Percentiles rank a stretch among this genome's conserved stretches.
Conservation (phyloP, 1,139 yeast species). For the Scheffersomyces segobiensis region DNA sequence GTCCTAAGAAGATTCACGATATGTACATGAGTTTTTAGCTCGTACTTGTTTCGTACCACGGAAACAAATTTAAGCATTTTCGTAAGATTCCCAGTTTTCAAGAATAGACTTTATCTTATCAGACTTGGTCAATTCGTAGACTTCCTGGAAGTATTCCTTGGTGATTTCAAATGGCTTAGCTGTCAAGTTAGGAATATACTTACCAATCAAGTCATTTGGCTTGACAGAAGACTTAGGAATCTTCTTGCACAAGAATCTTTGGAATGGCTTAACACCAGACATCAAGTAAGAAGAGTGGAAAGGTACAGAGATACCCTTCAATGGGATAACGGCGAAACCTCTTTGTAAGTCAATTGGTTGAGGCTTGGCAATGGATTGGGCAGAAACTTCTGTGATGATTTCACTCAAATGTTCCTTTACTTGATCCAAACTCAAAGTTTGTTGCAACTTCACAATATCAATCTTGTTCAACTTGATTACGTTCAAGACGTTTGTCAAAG, state of each 20-base stretch:
- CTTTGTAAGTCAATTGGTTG: slow-evolving; percentile 97
- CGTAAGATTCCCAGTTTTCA: slow-evolving; percentile 94
- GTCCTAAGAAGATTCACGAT: neutral
- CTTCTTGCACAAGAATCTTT: slow-evolving; percentile 94
- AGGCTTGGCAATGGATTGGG: slow-evolving; percentile 79
- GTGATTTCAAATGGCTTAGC: slow-evolving; percentile 96
- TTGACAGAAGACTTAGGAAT: slow-evolving; percentile 93
- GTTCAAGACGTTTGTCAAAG: slow-evolving; percentile 89
- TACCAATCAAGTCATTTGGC: slow-evolving; percentile 89
- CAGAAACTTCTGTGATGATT: slow-evolving; percentile 82
- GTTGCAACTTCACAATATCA: slow-evolving; percentile 86
- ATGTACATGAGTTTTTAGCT: neutral
- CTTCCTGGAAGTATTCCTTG: slow-evolving; percentile 95
- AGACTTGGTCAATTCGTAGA: slow-evolving; percentile 85
- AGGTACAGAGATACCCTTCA: slow-evolving; percentile 97
- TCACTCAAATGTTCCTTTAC: slow-evolving; percentile 86
- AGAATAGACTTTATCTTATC: slow-evolving; percentile 86
- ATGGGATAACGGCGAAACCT: slow-evolving; percentile 97
- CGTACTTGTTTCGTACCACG: slow-evolving; percentile 9
- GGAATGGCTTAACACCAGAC: slow-evolving; percentile 98
- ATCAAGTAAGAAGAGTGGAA: slow-evolving; percentile 97
- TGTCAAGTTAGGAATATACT: slow-evolving; percentile 97
- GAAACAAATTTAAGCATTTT: slow-evolving; percentile 34
- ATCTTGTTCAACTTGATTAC: slow-evolving; percentile 91
- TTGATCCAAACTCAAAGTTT: slow-evolving; percentile 77